These are phyloP conservation scores for Fusarium sp. DNA, from an alignment of 2,329 filamentous ascomycete genomes.

Conservation along the genomic window DNA sequence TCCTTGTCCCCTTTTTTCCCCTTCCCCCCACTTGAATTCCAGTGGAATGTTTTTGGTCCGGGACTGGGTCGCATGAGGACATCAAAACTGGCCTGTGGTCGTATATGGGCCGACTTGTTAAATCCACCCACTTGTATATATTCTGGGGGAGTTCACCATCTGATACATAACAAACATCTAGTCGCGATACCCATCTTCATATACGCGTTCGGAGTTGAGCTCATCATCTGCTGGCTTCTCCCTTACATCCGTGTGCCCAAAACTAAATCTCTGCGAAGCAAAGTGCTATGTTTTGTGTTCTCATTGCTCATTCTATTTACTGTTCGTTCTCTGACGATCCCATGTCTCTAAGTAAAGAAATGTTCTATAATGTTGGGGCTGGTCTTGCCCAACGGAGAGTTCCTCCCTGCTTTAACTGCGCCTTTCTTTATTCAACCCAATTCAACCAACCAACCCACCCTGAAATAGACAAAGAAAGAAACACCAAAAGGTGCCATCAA, in stretches of 20 bases:
- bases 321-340: constrained; percentile 35
- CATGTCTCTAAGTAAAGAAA: constrained; percentile 34
- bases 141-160: background rate
- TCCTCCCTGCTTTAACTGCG: constrained; percentile 35
- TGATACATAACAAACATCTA: constrained; percentile 23
- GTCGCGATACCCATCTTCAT: background rate
- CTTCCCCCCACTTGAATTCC: constrained; percentile 31
- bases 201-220: background rate
- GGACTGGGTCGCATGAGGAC: constrained; percentile 30
- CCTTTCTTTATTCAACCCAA: constrained; percentile 29
- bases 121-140: background rate
- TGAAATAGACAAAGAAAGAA: constrained; percentile 29
- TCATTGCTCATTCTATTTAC: constrained; percentile 42
- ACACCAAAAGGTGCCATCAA: constrained; percentile 10
- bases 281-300: background rate
- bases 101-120: constrained; percentile 5
- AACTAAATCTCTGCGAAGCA: background rate
- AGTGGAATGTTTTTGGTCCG: constrained; percentile 27
- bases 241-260: background rate
- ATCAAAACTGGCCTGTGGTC: constrained; percentile 25
- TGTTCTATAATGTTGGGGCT: constrained; percentile 39
- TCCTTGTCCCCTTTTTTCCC: constrained; percentile 26
- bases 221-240: background rate
- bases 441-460: constrained; percentile 31
- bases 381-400: constrained; percentile 19